Evolutionary conservation across 2,329 filamentous ascomycete genomes (phyloP), one percentile per base, ranked within the genome.

Genomic region (Ascochyta lentis): DNA sequence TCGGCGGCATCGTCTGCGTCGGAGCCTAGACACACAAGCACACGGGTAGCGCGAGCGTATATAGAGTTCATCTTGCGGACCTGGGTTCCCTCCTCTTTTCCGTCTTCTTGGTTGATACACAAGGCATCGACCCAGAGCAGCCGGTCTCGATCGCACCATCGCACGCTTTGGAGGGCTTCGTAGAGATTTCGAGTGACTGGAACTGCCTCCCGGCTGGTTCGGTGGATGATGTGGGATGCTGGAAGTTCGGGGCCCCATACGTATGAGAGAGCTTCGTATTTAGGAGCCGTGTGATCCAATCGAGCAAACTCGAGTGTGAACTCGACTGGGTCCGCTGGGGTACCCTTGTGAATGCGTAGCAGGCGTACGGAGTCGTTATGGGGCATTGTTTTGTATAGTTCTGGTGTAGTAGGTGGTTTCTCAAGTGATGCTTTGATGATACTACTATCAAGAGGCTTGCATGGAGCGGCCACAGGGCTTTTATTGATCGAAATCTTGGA

Each of bases 51-150:
- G n/a, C 19, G 19, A 15, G 33, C 22, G 42, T 64, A 66, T 5
- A 66, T 59, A 2, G 37, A 9, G 3, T 52, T 43, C 59, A 64
- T 64, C 35, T 39, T 43, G 2, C 42, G 15, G 13, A 66, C 59
- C 40, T 66, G 63, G 8, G 49, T 42, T 1, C 46, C 47, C 33
- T 60, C 58, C 27, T 66, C 59, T 5, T 27, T 39, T 0, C 24
- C 15, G 24, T 65, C 56, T 4, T 40, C n/a, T 26, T 64, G 61
- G 19, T 63, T 61, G 37, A 66, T 66, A 27, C 59, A 66, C 12
- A 66, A 15, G 1, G 59, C 61, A 44, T 64, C 63, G 6, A 54
- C 49, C 61, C 60, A 63, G 3, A 56, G 39, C 3, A 56, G 13
- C 10, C 46, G 40, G 31, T 52, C 44, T 27, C 37, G 27, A 2